Evolutionary conservation across 305 asterid species (phyloP).

Genomic region (Fraxinus greggii): DNA sequence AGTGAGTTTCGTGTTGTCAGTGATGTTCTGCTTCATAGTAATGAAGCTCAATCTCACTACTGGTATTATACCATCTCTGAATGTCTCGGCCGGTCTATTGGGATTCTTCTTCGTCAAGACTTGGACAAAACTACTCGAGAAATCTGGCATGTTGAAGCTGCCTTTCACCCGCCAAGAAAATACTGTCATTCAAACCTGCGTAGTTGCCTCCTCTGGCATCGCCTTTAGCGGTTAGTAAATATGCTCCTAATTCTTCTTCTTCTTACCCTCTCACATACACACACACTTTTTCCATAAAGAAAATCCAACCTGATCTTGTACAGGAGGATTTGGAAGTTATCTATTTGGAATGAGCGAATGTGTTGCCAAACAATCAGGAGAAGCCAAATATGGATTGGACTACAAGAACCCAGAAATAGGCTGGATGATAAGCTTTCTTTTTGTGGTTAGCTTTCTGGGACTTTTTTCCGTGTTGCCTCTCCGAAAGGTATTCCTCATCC

Average conservation of each 20-base stretch:
- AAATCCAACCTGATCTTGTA: background rate
- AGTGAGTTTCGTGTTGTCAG: slow-evolving; percentile 37
- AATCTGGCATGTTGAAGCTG: slow-evolving; percentile 32
- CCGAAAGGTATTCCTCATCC: slow-evolving; percentile 37
- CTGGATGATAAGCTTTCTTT: slow-evolving; percentile 51
- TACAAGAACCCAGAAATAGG: slow-evolving; percentile 36
- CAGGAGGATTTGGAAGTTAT: slow-evolving; percentile 48
- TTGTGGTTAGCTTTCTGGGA: slow-evolving; percentile 49
- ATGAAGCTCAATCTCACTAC: slow-evolving; percentile 45
- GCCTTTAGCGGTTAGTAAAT: slow-evolving; percentile 36
- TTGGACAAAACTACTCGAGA: slow-evolving; percentile 38
- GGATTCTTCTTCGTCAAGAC: slow-evolving; percentile 44
- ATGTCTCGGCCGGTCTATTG: slow-evolving; percentile 47
- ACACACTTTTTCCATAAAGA: background rate
- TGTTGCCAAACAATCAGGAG: slow-evolving; percentile 26
- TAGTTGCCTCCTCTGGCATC: slow-evolving; percentile 44
- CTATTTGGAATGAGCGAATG: slow-evolving; percentile 41
- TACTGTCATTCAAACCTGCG: slow-evolving; percentile 43
- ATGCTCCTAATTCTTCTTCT: background rate
- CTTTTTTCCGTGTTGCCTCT: slow-evolving; percentile 48
- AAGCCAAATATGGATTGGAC: slow-evolving; percentile 16
- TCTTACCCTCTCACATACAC: background rate
- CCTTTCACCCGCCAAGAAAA: slow-evolving; percentile 48
- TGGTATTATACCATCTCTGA: slow-evolving; percentile 46
- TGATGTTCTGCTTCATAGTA: slow-evolving; percentile 40